Percentiles rank a stretch among this genome's conserved stretches.
These are phyloP conservation scores for Suhomyces coccinellae DNA, from an alignment of 1,139 yeast genomes.

Conservation along the genomic window DNA sequence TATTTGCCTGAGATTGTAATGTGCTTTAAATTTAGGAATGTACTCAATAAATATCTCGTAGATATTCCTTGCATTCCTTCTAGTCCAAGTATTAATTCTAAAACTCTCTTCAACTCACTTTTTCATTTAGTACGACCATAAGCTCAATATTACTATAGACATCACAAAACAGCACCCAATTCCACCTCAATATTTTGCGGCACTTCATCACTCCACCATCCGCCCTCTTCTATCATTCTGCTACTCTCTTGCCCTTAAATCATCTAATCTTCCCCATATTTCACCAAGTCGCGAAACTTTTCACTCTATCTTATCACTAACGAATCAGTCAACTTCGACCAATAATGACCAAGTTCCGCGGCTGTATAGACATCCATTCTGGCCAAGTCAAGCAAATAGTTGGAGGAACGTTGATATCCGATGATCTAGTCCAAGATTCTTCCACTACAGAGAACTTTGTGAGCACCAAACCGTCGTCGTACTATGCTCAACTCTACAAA, in stretches of 20 bases:
- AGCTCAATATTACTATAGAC: not conserved
- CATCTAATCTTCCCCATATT: not conserved
- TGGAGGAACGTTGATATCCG: conserved; percentile 78
- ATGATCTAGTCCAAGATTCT: conserved; percentile 35
- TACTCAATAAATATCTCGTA: no score
- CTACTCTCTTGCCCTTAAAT: not conserved
- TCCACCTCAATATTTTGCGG: not conserved
- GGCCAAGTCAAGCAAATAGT: conserved; percentile 97
- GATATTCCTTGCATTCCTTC: no score
- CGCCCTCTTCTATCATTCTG: not conserved
- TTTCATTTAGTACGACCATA: no score
- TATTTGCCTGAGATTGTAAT: no score
- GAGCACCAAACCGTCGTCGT: conserved; percentile 70
- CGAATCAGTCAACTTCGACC: not conserved
- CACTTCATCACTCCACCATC: not conserved
- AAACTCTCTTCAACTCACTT: no score
- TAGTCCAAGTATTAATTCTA: no score
- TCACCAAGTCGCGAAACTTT: not conserved
- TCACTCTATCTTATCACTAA: not conserved
- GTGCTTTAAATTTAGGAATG: no score
- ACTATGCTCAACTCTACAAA: conserved; percentile 73
- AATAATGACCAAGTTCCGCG: conserved; percentile 82
- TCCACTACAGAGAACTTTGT: conserved; percentile 75
- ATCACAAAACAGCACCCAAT: not conserved
- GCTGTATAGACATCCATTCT: conserved; percentile 91